Evolutionary conservation across 495 filamentous ascomycete genomes (phyloP), one percentile per base, ranked within the genome.

Genomic region (Xylaria scruposa): DNA sequence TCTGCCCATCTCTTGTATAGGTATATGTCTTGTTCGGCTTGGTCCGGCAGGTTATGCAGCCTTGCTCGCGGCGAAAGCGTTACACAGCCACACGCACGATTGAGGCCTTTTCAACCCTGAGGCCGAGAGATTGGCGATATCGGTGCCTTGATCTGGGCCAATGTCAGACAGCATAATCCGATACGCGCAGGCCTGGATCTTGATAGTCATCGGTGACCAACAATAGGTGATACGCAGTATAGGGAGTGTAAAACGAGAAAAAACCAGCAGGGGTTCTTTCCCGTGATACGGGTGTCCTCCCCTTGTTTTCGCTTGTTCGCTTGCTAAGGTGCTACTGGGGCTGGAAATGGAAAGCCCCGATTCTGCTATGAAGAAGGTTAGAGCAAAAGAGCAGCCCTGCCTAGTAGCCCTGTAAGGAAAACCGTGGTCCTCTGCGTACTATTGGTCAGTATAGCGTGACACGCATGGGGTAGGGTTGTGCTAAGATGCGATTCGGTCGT

Each of bases 401-500:
- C 40, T 49, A 13, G 26, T 10, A 21, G 38, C 42, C 62, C 40
- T 65, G 64, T 29, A 67, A 67, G 44, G 44, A 19, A 68, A 42
- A 68, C n/a, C 53, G 31, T 59, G 36, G 38, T 42, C 46, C 26
- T 47, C 26, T 54, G 36, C 51, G 21, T 15, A 47, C n/a, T 38
- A 58, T 53, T 31, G 49, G 49, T 31, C 3, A 67, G 31, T 56
- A 31, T 47, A 5, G 61, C 40, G 26, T 64, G 36, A 66, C 36
- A 36, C 6, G 46, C 63, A 66, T 46, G 44, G 44, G 44, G 15
- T 38, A 38, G 17, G 42, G 33, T 2, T 24, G 47, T 9, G 49
- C 46, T 54, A n/a, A 67, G 47, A 67, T 53, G 64, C 64, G 64
- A 67, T 67, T 67, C 42, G 49, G 49, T 56, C 33, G n/a, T 67